Base-by-base conservation (phyloP, 768 basidiomycete genomes). In the Lentinula sp. region DNA sequence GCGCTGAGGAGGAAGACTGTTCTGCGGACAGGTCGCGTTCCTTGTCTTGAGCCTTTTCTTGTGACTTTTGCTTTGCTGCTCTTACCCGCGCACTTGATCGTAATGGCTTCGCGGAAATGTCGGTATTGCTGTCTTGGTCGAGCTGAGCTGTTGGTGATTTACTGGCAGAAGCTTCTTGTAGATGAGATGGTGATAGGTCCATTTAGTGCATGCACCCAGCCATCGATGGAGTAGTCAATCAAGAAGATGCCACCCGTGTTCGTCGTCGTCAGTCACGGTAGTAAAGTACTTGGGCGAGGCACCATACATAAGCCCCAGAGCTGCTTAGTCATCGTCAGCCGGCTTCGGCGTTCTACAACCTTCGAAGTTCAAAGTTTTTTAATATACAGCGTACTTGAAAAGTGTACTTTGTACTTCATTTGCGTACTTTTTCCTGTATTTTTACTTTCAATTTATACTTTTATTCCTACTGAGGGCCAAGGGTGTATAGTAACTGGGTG, bases 191-290 rank as follows among this genome's bases (percentile, higher is more conserved):
- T 89, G 83, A 83, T 84, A 88, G 84, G 87, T 92, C 90, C 90
- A 92, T 92, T 91, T 91, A 91, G 88, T 84, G 79, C 79, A 83
- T 85, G 81, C 86, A 75, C 84, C 84, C 86, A 86, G 89, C 89
- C 89, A 92, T 92, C 86, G 89, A 89, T 83, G 71, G 62, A 63
- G 56, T 64, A 32, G 55, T 62, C 35, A 62, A 56, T 53, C 45
- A 65, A 57, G 51, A 63, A 60, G 52, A 60, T 40, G 35, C 46
- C 45, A 55, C 21, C 52, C 50, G 59, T 34, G 23, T 50, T 55
- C 43, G 52, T 60, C 62, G 52, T 53, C 37, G 55, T 57, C 43
- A 56, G 55, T 56, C 55, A 45, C 55, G 53, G 53, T 54, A 35
- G 50, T 63, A 28, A 42, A 64, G 50, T 21, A 32, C 16, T 28